Base-by-base conservation (phyloP, 1,284 basidiomycete species). In the Ganoderma leucocontextum region DNA sequence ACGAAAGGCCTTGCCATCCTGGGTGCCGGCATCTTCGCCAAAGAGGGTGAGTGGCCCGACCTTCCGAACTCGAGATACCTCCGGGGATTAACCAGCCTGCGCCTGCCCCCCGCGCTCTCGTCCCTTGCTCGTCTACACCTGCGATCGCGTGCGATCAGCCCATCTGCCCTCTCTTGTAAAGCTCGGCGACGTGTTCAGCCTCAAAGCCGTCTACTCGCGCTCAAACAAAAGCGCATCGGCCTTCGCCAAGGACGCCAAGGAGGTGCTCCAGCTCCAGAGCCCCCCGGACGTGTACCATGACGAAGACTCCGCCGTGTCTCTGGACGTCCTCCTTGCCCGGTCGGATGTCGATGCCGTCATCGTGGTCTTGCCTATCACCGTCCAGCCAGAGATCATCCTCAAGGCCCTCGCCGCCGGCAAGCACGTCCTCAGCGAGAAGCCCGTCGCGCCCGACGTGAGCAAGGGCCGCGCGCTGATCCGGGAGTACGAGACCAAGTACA, bases 401-500 rank as follows among this genome's bases (percentile, higher is more conserved):
- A 86, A 86, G 73, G 85, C 86, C 1, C 80, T 91, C 49, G 84
- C 82, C 13, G 91, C 92, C 0, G 93, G 94, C 29, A 96, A 96
- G 80, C 92, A 95, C 75, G 94, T 96, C 61, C 78, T 96, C 66
- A 92, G 90, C 78, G 92, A 95, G 83, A 96, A 96, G 76, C 95
- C 95, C 7, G 84, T 96, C n/a, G 93, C 89, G 1, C 84, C 89
- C 47, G 89, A 91, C 73, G 89, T 95, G 39, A 82, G 83, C 42
- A 80, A 82, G 3, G 95, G 91, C 0, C 79, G 87, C 58, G 81
- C 82, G 67, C 83, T 95, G 42, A 90, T 96, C 75, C 82, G 85
- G 53, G 84, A 83, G 63, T 96, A 94, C 76, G 87, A 93, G 74
- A 77, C 78, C 59, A 78, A 80, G 44, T 95, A 89, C 81, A 88